Conservation (phyloP, 2,329 filamentous ascomycete genomes). For the Neonectria faginata region DNA sequence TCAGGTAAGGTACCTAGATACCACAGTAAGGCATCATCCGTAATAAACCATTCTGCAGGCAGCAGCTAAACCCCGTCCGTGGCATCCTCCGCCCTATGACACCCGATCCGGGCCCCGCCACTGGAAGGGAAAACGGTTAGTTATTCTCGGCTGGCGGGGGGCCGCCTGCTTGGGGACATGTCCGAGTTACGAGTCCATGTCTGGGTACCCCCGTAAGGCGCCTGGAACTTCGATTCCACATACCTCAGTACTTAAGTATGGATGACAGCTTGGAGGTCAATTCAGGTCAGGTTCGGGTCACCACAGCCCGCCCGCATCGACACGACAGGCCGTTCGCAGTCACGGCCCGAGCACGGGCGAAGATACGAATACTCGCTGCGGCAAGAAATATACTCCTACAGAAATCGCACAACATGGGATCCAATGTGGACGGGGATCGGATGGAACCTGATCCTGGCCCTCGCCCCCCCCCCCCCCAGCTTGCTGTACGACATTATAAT, state of each 20-base stretch:
- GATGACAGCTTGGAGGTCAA: background rate
- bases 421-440: background rate
- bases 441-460: background rate
- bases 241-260: background rate
- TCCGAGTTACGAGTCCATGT: background rate
- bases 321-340: background rate
- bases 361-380: background rate
- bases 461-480: background rate
- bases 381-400: no score
- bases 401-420: no score
- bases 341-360: background rate
- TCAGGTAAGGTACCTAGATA: no score
- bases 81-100: conserved; percentile 1
- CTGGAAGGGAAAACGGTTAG: conserved; percentile 2
- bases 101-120: background rate
- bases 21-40: background rate
- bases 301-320: conserved; percentile 4
- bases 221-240: background rate
- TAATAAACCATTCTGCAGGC: background rate
- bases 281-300: background rate
- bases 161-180: background rate
- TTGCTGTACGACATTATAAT: conserved; percentile 10
- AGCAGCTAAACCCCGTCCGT: conserved; percentile 1
- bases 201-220: background rate
- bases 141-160: background rate